A percentile compares a stretch with the other conserved stretches of the same genome.
phyloP scores from a whole-genome alignment of 352 stramenopile species.

The Pythium volutum region DNA sequence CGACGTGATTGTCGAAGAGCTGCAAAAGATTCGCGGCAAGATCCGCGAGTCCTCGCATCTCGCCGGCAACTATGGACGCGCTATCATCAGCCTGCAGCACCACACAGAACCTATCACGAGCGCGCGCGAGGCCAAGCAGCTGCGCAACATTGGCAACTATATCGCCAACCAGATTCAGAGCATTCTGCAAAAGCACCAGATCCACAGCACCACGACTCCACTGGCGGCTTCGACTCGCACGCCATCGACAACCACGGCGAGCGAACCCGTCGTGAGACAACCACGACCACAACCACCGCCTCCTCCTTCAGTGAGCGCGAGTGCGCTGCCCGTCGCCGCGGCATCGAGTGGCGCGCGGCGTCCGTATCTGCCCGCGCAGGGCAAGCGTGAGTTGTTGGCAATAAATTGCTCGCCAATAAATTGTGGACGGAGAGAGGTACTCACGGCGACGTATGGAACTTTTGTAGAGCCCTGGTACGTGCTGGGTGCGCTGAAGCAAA shows the following conservation, averaged over 20 bases:
- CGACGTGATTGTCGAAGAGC: slow-evolving; percentile 67
- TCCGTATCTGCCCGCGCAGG: slow-evolving; percentile 51
- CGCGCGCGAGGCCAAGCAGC: slow-evolving; percentile 55
- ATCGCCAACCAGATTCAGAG: slow-evolving; percentile 82
- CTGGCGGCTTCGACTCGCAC: not conserved
- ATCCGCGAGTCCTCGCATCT: slow-evolving; percentile 71
- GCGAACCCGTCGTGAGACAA: not conserved
- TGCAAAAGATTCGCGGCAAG: slow-evolving; percentile 47
- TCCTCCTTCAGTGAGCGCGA: too few species aligned
- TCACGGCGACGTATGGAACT: not conserved
- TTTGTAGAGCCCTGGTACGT: slow-evolving; percentile 79
- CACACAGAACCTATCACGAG: slow-evolving; percentile 40
- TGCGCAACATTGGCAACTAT: slow-evolving; percentile 82
- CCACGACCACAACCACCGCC: too few species aligned
- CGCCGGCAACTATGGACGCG: slow-evolving; percentile 56
- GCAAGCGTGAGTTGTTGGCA: slow-evolving; percentile 49
- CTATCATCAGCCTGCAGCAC: slow-evolving; percentile 67
- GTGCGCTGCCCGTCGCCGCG: not conserved
- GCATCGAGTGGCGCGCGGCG: not conserved
- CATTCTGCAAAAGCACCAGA: slow-evolving; percentile 52
- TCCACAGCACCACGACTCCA: not conserved
- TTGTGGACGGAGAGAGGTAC: not conserved
- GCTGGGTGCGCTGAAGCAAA: slow-evolving; percentile 45
- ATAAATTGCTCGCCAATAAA: not conserved
- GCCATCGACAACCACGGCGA: not conserved